Conservation (phyloP, 495 filamentous ascomycete genomes). For the Aspergillus campestris region DNA sequence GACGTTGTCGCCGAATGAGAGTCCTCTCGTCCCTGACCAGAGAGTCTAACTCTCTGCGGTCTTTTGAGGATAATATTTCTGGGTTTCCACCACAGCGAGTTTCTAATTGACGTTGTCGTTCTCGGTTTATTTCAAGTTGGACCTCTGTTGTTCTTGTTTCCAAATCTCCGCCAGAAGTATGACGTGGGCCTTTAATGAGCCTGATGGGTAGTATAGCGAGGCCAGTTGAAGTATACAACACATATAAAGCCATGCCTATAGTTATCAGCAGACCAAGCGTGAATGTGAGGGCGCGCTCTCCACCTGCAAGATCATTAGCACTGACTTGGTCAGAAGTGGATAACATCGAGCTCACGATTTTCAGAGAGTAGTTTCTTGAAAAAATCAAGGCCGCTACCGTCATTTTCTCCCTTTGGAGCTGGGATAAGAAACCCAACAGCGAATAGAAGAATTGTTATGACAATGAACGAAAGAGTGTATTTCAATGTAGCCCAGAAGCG, state of each 20-base stretch:
- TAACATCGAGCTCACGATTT: slow-evolving; percentile 51
- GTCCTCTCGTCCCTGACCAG: slow-evolving; percentile 87
- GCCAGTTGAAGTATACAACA: slow-evolving; percentile 80
- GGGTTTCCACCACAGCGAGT: slow-evolving; percentile 70
- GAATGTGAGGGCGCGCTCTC: slow-evolving; percentile 88
- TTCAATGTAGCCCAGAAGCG: slow-evolving; percentile 78
- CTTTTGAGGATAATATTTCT: slow-evolving; percentile 68
- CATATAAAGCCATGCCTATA: slow-evolving; percentile 74
- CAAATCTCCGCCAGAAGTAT: slow-evolving; percentile 66
- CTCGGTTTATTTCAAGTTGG: slow-evolving; percentile 76
- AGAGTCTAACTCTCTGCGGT: slow-evolving; percentile 79
- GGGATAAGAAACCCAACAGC: slow-evolving; percentile 90
- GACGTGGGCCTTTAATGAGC: slow-evolving; percentile 73
- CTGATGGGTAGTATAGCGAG: slow-evolving; percentile 82
- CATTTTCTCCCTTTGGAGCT: slow-evolving; percentile 48
- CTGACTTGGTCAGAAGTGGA: neutral
- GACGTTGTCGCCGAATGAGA: slow-evolving; percentile 76
- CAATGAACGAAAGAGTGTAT: slow-evolving; percentile 80
- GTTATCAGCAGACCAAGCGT: slow-evolving; percentile 76
- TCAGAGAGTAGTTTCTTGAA: slow-evolving; percentile 77
- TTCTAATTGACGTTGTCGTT: slow-evolving; percentile 86
- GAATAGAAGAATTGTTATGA: slow-evolving; percentile 74
- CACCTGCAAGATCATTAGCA: slow-evolving; percentile 42
- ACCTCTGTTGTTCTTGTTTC: slow-evolving; percentile 60
- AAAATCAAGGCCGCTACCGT: slow-evolving; percentile 71